phyloP scores from a whole-genome alignment of 73 alveolate genomes.

The Effrenium voratum region DNA sequence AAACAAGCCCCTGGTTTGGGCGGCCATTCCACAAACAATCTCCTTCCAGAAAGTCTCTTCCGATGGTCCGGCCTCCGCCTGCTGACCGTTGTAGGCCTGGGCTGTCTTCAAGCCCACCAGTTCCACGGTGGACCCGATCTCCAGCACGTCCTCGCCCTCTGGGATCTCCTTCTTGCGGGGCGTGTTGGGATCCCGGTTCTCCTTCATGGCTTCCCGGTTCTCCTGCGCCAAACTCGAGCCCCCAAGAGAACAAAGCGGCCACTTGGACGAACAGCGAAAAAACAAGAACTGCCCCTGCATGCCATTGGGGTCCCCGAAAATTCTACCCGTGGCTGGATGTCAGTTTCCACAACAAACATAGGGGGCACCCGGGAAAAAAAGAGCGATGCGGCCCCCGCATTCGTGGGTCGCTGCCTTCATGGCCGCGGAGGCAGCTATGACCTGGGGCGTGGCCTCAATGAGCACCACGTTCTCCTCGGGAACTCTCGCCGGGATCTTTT shows the following conservation, averaged over 20 bases:
- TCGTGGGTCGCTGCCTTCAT: too few species aligned
- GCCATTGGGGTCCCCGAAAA: too few species aligned
- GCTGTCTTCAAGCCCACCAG: constrained; percentile 89
- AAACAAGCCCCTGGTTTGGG: too few species aligned
- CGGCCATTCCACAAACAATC: too few species aligned
- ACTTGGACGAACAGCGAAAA: neutral
- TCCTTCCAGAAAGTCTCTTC: too few species aligned
- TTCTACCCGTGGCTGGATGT: too few species aligned
- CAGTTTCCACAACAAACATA: too few species aligned
- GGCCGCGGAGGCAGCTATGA: constrained; percentile 80
- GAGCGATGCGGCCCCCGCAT: too few species aligned
- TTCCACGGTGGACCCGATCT: constrained; percentile 77
- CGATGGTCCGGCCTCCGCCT: constrained; percentile 91
- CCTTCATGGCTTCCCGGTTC: constrained; percentile 78
- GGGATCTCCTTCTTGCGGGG: constrained; percentile 57
- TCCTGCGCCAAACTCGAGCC: neutral
- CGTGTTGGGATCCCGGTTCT: constrained; percentile 85
- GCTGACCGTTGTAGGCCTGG: constrained; percentile 90
- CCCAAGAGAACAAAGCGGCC: neutral
- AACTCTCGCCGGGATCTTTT: too few species aligned
- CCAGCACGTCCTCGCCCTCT: constrained; percentile 64
- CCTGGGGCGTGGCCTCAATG: constrained; percentile 81
- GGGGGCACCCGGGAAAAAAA: too few species aligned
- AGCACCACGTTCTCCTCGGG: constrained; percentile 75
- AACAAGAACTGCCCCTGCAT: neutral